These are phyloP conservation scores for Microascus cirrosus DNA, from an alignment of 2,329 filamentous ascomycete genomes.

Conservation along the genomic window DNA sequence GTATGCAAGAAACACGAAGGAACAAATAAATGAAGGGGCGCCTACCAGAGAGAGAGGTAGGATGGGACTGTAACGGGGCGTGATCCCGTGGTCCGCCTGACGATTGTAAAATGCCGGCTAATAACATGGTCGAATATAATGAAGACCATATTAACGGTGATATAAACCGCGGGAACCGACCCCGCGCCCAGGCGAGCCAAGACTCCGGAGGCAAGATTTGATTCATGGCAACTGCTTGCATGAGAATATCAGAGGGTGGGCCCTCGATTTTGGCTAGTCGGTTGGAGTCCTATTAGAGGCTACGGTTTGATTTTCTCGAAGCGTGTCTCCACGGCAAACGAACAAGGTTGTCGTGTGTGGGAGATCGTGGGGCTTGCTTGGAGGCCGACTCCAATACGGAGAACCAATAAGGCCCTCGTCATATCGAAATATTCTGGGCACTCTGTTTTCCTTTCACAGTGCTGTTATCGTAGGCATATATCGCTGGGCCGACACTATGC, in stretches of 20 bases:
- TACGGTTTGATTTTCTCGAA: background rate
- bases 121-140: conserved; percentile 1
- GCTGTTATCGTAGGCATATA: background rate
- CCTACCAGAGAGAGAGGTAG: background rate
- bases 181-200: conserved; percentile 4
- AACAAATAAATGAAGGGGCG: background rate
- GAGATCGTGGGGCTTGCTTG: background rate
- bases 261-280: background rate
- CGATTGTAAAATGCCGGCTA: conserved; percentile 3
- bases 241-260: background rate
- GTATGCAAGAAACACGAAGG: background rate
- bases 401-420: background rate
- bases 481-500: background rate
- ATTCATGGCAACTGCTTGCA: background rate
- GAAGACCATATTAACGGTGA: conserved; percentile 4
- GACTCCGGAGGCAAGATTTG: background rate
- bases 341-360: background rate
- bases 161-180: conserved; percentile 3
- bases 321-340: background rate
- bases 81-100: conserved; percentile 1
- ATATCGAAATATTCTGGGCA: background rate
- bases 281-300: background rate
- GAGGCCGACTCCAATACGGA: background rate
- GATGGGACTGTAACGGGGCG: background rate
- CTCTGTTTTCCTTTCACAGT: background rate